Conservation (phyloP, 2,329 filamentous ascomycete genomes). For the Exophiala lecanii-corni region DNA sequence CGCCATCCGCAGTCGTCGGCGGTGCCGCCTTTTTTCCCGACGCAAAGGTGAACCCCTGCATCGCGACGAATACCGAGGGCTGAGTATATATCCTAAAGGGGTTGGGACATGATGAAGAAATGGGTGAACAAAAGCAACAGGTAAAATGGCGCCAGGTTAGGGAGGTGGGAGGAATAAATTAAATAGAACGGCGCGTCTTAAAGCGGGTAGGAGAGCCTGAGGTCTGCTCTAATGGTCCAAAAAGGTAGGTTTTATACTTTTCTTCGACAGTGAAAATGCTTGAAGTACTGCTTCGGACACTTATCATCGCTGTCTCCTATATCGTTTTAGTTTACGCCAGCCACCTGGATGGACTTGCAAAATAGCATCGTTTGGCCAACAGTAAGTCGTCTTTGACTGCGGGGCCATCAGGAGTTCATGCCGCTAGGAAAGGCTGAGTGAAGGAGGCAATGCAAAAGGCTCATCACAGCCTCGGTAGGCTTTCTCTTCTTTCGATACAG, state of each 20-base stretch:
- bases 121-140: background rate
- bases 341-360: background rate
- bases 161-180: background rate
- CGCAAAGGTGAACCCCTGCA: background rate
- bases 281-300: background rate
- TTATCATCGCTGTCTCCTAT: slow-evolving; percentile 1
- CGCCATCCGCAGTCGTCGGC: background rate
- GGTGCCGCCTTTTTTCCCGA: background rate
- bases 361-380: slow-evolving; percentile 1
- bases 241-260: slow-evolving; percentile 1
- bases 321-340: slow-evolving; percentile 1
- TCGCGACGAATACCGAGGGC: background rate
- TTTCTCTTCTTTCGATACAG: background rate
- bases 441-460: background rate
- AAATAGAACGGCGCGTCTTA: slow-evolving; percentile 1
- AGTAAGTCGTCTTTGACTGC: background rate
- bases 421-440: background rate
- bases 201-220: background rate
- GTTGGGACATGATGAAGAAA: slow-evolving; percentile 1
- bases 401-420: background rate
- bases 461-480: background rate
- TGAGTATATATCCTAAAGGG: background rate
- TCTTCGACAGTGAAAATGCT: slow-evolving; percentile 1
- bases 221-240: background rate
- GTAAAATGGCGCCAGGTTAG: background rate